Evolutionary conservation across 805 yeast genomes (phyloP).

Genomic region (Aciculoconidium aculeatum): DNA sequence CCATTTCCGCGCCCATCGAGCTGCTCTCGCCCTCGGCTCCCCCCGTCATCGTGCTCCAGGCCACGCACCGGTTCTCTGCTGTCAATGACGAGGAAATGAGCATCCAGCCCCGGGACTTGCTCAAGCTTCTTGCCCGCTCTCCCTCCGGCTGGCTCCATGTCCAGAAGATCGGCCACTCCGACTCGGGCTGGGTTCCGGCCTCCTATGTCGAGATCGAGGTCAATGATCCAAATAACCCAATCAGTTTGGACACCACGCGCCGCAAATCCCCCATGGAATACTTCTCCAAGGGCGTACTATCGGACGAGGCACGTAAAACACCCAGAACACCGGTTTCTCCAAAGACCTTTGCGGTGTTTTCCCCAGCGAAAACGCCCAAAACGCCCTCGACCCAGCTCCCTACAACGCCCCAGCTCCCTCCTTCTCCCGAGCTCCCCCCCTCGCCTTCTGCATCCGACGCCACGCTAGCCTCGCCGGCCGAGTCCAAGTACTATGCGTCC

Average conservation of each 20-base stretch:
- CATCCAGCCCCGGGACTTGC: constrained; percentile 21
- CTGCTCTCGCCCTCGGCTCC: constrained; percentile 5
- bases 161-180: constrained; percentile 18
- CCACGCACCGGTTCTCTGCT: constrained; percentile 28
- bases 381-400: too few relatives aligned
- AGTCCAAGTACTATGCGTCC: too few relatives aligned
- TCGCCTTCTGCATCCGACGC: too few relatives aligned
- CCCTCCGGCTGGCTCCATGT: constrained; percentile 39
- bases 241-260: constrained; percentile 20
- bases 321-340: too few relatives aligned
- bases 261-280: constrained; percentile 1
- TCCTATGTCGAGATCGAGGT: constrained; percentile 34
- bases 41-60: constrained; percentile 21
- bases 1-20: constrained; percentile 21
- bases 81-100: constrained; percentile 23
- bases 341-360: too few relatives aligned
- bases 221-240: constrained; percentile 31
- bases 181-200: constrained; percentile 33
- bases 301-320: too few relatives aligned
- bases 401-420: too few relatives aligned
- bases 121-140: constrained; percentile 27
- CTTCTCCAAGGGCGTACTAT: too few relatives aligned
- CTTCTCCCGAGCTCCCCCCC: too few relatives aligned
- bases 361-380: too few relatives aligned
- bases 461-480: too few relatives aligned